phyloP scores from a whole-genome alignment of 2,329 filamentous ascomycete genomes.

The Aspergillus calidoustus region DNA sequence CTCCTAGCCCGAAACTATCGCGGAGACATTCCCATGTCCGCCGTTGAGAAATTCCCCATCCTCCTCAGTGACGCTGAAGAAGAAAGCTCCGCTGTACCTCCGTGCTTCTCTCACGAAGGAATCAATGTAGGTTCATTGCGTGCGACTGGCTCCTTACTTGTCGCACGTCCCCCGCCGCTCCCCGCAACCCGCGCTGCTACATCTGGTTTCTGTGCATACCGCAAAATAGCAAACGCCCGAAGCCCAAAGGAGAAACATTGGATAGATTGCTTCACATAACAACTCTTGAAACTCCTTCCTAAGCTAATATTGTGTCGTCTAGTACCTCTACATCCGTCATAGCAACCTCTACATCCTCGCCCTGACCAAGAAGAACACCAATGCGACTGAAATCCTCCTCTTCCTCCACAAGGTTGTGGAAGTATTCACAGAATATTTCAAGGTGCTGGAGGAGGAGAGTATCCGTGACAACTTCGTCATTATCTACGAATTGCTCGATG shows the following conservation, averaged over 20 bases:
- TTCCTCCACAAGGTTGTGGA: slow-evolving; percentile 98
- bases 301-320: slow-evolving; percentile 4
- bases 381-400: slow-evolving; percentile 96
- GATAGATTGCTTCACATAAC: background rate
- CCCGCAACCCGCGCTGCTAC: slow-evolving; percentile 22
- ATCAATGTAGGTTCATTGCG: slow-evolving; percentile 75
- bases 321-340: slow-evolving; percentile 99
- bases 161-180: slow-evolving; percentile 18
- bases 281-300: background rate
- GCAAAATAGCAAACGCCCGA: background rate
- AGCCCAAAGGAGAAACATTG: background rate
- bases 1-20: slow-evolving; percentile 97
- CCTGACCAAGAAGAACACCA: slow-evolving; percentile 97
- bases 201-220: background rate
- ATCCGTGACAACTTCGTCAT: slow-evolving; percentile 99
- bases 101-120: slow-evolving; percentile 97
- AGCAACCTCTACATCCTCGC: slow-evolving; percentile 99
- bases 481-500: slow-evolving; percentile 97
- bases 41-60: slow-evolving; percentile 95
- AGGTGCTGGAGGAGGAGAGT: slow-evolving; percentile 96
- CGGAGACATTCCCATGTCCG: slow-evolving; percentile 98
- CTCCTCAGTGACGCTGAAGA: slow-evolving; percentile 98
- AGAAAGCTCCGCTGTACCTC: slow-evolving; percentile 95
- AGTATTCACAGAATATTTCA: slow-evolving; percentile 99
- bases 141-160: slow-evolving; percentile 4